Conservation (phyloP, 148 eudicot species). For the Persicaria maculosa region DNA sequence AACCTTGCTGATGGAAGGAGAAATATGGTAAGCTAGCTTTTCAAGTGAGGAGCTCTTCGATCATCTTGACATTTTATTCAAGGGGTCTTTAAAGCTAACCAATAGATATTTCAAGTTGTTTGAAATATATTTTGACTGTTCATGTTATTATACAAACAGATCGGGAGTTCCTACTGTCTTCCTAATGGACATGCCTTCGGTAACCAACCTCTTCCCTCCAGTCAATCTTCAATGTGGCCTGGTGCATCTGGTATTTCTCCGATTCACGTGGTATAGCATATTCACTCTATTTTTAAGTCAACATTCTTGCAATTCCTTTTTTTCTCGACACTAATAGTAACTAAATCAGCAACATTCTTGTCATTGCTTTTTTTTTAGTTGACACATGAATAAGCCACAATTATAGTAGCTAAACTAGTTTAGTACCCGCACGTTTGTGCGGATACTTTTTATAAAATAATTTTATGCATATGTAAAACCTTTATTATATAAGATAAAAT, state of each 20-base stretch:
- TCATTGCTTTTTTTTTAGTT: too few species aligned
- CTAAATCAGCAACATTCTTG: too few species aligned
- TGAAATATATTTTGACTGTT: background rate
- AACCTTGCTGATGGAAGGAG: conserved; percentile 26
- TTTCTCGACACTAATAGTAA: background rate
- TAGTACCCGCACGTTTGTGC: too few species aligned
- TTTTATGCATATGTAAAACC: too few species aligned
- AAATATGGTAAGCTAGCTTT: conserved; percentile 22
- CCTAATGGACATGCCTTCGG: conserved; percentile 8
- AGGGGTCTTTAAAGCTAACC: background rate
- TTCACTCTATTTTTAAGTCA: background rate
- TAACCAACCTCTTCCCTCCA: conserved; percentile 3
- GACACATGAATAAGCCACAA: too few species aligned
- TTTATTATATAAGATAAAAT: too few species aligned
- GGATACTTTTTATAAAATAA: too few species aligned
- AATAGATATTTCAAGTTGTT: background rate
- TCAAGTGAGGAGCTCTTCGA: background rate
- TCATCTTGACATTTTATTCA: background rate
- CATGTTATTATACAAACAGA: background rate
- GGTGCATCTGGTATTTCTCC: conserved; percentile 1
- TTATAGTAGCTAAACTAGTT: too few species aligned
- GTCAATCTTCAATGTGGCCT: background rate
- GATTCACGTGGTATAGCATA: conserved; percentile 7
- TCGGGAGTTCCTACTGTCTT: conserved; percentile 10
- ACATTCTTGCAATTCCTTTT: background rate